Evolutionary conservation across 805 yeast genomes (phyloP).

Genomic region (Wickerhamiella sergipiensis): DNA sequence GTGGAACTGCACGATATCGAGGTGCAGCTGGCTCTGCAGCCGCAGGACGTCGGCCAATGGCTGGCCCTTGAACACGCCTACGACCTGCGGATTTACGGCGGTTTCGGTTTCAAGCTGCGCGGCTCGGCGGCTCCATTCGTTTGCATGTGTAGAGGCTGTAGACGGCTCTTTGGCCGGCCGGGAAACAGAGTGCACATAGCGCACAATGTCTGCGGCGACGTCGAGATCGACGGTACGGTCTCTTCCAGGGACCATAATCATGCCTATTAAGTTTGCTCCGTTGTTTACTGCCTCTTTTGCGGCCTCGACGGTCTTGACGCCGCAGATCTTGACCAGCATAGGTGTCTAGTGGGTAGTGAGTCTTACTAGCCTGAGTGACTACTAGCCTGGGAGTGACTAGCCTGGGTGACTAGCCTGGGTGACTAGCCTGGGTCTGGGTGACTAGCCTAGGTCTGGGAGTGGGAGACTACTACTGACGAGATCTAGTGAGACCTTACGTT

Average conservation of each 20-base stretch:
- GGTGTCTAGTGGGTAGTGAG: neutral
- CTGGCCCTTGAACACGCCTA: constrained; percentile 88
- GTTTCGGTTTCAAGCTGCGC: neutral
- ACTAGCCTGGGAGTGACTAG: too few relatives aligned
- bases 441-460: too few relatives aligned
- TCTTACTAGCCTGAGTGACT: too few relatives aligned
- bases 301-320: constrained; percentile 51
- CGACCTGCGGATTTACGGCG: constrained; percentile 28
- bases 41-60: constrained; percentile 43
- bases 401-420: too few relatives aligned
- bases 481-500: neutral
- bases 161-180: neutral
- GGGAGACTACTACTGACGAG: too few relatives aligned
- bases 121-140: neutral
- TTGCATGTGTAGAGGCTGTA: neutral
- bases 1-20: constrained; percentile 82
- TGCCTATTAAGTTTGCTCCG: constrained; percentile 72
- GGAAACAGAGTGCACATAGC: constrained; percentile 16
- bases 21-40: constrained; percentile 28
- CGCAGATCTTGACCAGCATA: constrained; percentile 69
- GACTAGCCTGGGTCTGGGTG: too few relatives aligned
- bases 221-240: constrained; percentile 47
- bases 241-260: constrained; percentile 75
- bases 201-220: constrained; percentile 36
- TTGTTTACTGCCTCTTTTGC: constrained; percentile 54